phyloP scores from a whole-genome alignment of 352 stramenopile genomes.

The Globisporangium cederbergense region DNA sequence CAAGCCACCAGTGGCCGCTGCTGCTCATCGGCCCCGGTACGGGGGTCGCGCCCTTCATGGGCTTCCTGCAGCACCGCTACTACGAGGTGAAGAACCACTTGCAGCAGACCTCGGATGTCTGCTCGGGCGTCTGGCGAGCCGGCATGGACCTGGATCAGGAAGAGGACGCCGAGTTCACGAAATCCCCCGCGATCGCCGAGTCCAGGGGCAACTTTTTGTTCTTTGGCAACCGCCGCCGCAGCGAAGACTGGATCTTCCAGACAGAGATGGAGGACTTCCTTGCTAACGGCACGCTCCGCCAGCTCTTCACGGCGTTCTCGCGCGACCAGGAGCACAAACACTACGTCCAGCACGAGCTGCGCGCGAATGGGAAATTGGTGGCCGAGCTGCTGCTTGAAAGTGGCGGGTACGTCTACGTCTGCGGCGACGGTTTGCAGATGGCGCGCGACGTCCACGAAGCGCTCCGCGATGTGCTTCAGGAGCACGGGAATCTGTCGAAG shows the following conservation, averaged over 20 bases:
- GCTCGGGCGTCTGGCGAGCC: conserved; percentile 79
- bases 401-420: conserved; percentile 91
- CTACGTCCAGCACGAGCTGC: conserved; percentile 92
- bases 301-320: conserved; percentile 91
- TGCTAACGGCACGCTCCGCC: conserved; percentile 63
- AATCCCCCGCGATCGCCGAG: conserved; percentile 23
- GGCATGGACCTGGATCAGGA: conserved; percentile 39
- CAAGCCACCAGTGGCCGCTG: conserved; percentile 78
- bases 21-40: conserved; percentile 95
- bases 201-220: conserved; percentile 88
- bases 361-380: conserved; percentile 54
- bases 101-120: conserved; percentile 27
- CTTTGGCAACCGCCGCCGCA: conserved; percentile 88
- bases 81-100: conserved; percentile 26
- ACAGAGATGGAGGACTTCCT: conserved; percentile 80
- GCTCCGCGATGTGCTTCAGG: conserved; percentile 74
- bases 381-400: conserved; percentile 72
- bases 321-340: conserved; percentile 86
- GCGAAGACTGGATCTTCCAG: conserved; percentile 93
- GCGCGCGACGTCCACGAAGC: conserved; percentile 92
- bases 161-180: conserved; percentile 42
- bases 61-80: conserved; percentile 91
- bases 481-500: conserved; percentile 48
- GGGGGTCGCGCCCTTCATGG: conserved; percentile 95
- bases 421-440: conserved; percentile 94